Percentiles rank a stretch among this genome's conserved stretches.
These are phyloP conservation scores for Trypanosoma mega DNA, from an alignment of 208 protist species.

Conservation along the genomic window DNA sequence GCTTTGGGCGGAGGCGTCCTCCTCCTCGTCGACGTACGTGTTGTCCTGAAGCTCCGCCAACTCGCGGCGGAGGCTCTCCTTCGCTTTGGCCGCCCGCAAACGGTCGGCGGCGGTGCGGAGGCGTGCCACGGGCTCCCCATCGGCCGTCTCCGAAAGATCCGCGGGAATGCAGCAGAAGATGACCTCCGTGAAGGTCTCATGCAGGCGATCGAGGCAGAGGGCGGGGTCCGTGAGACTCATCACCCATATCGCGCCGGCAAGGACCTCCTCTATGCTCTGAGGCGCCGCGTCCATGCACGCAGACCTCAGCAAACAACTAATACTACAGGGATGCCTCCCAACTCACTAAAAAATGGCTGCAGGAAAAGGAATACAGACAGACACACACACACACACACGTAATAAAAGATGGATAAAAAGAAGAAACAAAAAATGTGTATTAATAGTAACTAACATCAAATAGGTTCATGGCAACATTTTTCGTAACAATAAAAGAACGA, in stretches of 20 bases:
- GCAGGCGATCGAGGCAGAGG: constrained; percentile 54
- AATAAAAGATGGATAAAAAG: too few relatives aligned
- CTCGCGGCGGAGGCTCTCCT: constrained; percentile 50
- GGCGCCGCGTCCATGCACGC: background rate
- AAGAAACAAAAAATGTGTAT: too few relatives aligned
- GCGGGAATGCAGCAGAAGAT: constrained; percentile 56
- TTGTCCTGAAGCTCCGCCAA: constrained; percentile 49
- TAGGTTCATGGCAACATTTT: too few relatives aligned
- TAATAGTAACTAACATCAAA: too few relatives aligned
- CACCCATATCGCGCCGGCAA: constrained; percentile 62
- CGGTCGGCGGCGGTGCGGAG: constrained; percentile 60
- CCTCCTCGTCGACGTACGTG: constrained; percentile 27
- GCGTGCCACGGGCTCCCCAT: constrained; percentile 11
- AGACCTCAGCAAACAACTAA: background rate
- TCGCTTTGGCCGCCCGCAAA: constrained; percentile 40
- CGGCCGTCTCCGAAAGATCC: constrained; percentile 2
- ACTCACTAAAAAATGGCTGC: too few relatives aligned
- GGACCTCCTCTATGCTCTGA: constrained; percentile 51
- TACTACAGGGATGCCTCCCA: background rate
- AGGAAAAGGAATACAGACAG: too few relatives aligned
- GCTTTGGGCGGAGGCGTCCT: background rate
- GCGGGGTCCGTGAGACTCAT: constrained; percentile 60
- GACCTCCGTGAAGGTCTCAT: constrained; percentile 67
- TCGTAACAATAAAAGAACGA: too few relatives aligned
- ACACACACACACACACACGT: too few relatives aligned